Percentiles rank a stretch among this genome's conserved stretches.
phyloP scores from a whole-genome alignment of 2,329 filamentous ascomycete genomes.

The Curvularia eragrostidis region DNA sequence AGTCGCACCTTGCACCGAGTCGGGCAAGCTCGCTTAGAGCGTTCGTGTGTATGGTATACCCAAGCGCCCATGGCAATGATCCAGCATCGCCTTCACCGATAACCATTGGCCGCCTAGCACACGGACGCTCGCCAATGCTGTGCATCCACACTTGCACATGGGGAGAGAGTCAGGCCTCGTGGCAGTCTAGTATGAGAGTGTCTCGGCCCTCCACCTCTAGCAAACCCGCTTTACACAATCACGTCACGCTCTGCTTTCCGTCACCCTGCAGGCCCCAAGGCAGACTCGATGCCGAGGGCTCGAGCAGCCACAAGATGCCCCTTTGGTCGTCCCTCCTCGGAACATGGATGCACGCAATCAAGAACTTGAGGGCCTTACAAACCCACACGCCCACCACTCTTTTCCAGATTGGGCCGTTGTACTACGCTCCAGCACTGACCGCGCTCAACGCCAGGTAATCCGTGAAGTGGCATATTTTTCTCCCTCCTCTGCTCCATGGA shows the following conservation, averaged over 20 bases:
- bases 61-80: slow-evolving; percentile 27
- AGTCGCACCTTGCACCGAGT: slow-evolving; percentile 13
- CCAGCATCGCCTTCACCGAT: slow-evolving; percentile 26
- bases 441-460: background rate
- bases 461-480: slow-evolving; percentile 5
- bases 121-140: slow-evolving; percentile 19
- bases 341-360: slow-evolving; percentile 26
- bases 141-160: slow-evolving; percentile 13
- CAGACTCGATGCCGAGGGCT: slow-evolving; percentile 23
- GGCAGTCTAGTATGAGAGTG: slow-evolving; percentile 27
- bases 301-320: slow-evolving; percentile 20
- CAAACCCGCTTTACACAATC: slow-evolving; percentile 25
- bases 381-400: background rate
- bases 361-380: slow-evolving; percentile 5
- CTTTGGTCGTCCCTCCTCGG: slow-evolving; percentile 18
- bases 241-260: slow-evolving; percentile 19
- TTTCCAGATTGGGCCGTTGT: background rate
- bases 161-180: slow-evolving; percentile 30
- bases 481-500: background rate
- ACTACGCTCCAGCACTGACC: slow-evolving; percentile 3
- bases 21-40: slow-evolving; percentile 16
- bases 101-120: slow-evolving; percentile 23
- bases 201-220: slow-evolving; percentile 27
- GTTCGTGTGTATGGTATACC: slow-evolving; percentile 14
- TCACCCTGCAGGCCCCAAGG: slow-evolving; percentile 38